Percentiles rank a stretch among this genome's conserved stretches.
phyloP scores from a whole-genome alignment of 257 asterid species.

The Avicennia marina region DNA sequence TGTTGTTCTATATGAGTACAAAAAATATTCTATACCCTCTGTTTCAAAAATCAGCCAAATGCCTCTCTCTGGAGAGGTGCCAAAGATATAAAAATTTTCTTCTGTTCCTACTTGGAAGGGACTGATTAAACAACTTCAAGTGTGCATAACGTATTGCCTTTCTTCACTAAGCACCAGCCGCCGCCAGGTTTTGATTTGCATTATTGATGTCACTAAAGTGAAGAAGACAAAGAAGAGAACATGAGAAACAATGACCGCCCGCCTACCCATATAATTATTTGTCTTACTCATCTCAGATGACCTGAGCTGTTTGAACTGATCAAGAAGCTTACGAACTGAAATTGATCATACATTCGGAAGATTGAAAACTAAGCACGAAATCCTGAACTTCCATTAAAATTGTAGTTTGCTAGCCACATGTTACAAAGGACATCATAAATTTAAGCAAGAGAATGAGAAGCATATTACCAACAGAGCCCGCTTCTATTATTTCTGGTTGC shows the following conservation, averaged over 20 bases:
- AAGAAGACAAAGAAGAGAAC: not conserved
- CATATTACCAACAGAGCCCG: conserved; percentile 14
- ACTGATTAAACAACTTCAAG: not conserved
- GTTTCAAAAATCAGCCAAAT: not conserved
- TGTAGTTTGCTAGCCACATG: no score
- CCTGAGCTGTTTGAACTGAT: no score
- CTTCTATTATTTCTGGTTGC: not conserved
- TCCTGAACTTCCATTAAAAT: no score
- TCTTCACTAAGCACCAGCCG: not conserved
- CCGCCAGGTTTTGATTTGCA: conserved; percentile 16
- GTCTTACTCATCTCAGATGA: no score
- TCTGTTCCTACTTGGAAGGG: not conserved
- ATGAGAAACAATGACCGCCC: not conserved
- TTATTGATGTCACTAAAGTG: not conserved
- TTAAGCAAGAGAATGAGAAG: not conserved
- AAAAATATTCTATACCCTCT: not conserved
- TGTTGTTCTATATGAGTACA: not conserved
- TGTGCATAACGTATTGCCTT: not conserved
- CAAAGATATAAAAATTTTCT: not conserved
- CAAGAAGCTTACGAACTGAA: not conserved
- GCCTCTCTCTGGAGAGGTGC: not conserved
- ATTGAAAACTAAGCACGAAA: not conserved
- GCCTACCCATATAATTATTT: no score
- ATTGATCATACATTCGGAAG: not conserved
- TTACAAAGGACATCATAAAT: not conserved